phyloP scores from a whole-genome alignment of 192 early-diverging fungal genomes.

The Dissophora globulifera region DNA sequence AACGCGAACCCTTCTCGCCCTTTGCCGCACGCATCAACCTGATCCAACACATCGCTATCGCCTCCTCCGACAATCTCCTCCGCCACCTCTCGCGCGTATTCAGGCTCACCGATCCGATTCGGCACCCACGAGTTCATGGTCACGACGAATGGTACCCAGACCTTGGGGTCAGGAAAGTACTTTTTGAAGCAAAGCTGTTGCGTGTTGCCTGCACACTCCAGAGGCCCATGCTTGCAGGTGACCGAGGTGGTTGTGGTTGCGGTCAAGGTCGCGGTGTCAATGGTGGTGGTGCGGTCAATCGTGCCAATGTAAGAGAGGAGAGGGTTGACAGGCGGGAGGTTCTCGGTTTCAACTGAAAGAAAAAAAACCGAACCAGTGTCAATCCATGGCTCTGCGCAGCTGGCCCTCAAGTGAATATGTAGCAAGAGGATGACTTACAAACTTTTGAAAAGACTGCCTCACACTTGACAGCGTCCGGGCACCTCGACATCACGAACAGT shows the following conservation, averaged over 20 bases:
- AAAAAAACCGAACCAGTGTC: no score
- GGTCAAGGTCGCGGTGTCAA: background rate
- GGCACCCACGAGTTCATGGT: conserved; percentile 50
- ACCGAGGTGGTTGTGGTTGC: conserved; percentile 9
- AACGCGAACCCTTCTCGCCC: conserved; percentile 44
- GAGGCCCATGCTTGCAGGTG: conserved; percentile 53
- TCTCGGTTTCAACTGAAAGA: conserved; percentile 6
- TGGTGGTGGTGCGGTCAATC: conserved; percentile 10
- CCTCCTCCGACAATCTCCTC: conserved; percentile 1
- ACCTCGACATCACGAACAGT: conserved; percentile 80
- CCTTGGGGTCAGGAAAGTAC: conserved; percentile 30
- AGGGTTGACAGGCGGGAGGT: conserved; percentile 20
- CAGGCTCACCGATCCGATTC: conserved; percentile 19
- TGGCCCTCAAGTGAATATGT: background rate
- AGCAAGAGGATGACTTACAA: conserved; percentile 17
- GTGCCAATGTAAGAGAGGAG: conserved; percentile 31
- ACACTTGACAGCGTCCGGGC: conserved; percentile 69
- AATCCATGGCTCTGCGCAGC: no score
- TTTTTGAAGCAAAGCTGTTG: conserved; percentile 64
- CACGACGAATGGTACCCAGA: conserved; percentile 57
- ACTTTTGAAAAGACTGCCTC: conserved; percentile 62
- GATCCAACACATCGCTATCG: conserved; percentile 1
- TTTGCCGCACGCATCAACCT: conserved; percentile 9
- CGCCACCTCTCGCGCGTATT: conserved; percentile 25
- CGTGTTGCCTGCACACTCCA: conserved; percentile 60